Evolutionary conservation across 805 yeast genomes (phyloP).

Genomic region (Nakazawaea wickerhamii): DNA sequence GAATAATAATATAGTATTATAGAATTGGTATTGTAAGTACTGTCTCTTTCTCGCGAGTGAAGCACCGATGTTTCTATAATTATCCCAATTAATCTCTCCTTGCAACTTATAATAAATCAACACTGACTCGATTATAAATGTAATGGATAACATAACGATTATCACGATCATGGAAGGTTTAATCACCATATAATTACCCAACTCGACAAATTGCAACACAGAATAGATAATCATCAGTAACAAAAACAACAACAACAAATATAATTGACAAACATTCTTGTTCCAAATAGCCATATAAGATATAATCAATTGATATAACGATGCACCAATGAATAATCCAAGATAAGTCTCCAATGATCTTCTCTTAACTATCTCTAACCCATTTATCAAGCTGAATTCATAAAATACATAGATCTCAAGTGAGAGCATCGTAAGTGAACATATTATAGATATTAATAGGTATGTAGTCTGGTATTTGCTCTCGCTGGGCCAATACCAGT

Average conservation of each 20-base stretch:
- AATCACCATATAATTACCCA: conserved; percentile 21
- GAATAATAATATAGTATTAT: conserved; percentile 26
- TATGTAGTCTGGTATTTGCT: conserved; percentile 14
- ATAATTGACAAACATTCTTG: conserved; percentile 32
- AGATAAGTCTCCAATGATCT: conserved; percentile 30
- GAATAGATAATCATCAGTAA: conserved; percentile 39
- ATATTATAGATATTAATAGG: conserved; percentile 26
- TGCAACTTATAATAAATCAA: conserved; percentile 24
- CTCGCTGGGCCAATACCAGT: conserved; percentile 2
- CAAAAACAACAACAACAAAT: conserved; percentile 30
- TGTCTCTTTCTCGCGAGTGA: conserved; percentile 26
- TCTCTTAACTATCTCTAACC: no score
- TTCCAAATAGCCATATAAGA: conserved; percentile 31
- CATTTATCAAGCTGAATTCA: no score
- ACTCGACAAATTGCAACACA: conserved; percentile 37
- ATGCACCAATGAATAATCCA: conserved; percentile 39
- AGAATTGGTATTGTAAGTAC: conserved; percentile 33
- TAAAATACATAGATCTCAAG: conserved; percentile 37
- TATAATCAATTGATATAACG: conserved; percentile 33
- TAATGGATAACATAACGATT: conserved; percentile 28
- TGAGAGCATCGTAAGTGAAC: conserved; percentile 30
- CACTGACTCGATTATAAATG: conserved; percentile 29
- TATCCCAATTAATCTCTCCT: conserved; percentile 30
- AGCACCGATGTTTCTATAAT: conserved; percentile 34
- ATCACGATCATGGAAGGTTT: conserved; percentile 31